Evolutionary conservation across 2,329 filamentous ascomycete genomes (phyloP), one percentile per base, ranked within the genome.

Genomic region (Exophiala sideris): DNA sequence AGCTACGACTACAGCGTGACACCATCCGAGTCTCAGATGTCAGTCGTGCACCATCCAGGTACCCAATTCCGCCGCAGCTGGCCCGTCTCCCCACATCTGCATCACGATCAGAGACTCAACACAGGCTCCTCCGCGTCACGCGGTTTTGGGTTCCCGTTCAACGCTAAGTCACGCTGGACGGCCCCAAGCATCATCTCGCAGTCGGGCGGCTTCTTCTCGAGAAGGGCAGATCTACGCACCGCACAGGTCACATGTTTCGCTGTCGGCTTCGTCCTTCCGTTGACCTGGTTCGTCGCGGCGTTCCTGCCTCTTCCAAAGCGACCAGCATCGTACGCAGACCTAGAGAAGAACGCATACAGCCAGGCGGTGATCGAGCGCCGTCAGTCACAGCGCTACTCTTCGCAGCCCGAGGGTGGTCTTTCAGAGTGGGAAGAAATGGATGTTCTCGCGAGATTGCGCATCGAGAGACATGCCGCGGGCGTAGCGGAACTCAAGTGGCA

Each of bases 211-310:
- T 66, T 82, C 3, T 77, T 87, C 59, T 10, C 40, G 11, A 29
- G 24, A 29, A n/a, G 45, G 3, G 34, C 29, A 18, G 85, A 84
- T 47, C 80, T 81, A 59, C 81, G 87, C 57, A 91, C 91, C 65
- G 73, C 84, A 44, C 90, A 95, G 69, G 79, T 92, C 29, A 75
- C 87, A 48, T 74, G 89, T 45, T 95, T 95, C 71, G 82, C 85
- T 51, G 39, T 86, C 44, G 90, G 90, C 20, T 95, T 95, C 65
- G 73, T 92, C 44, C 83, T 90, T 65, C 90, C 89, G 5, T 79
- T 90, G 57, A 77, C 84, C 51, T 95, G 89, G 89, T 88, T 92
- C 74, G 76, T 90, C 59, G 90, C 86, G 1, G 82, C 89, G 1
- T 78, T 91, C 50, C 75, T 94, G 10, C 88, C 88, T 1, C 71